Evolutionary conservation across 2,329 filamentous ascomycete genomes (phyloP), one percentile per base, ranked within the genome.

Genomic region (Alternaria gansuensis): DNA sequence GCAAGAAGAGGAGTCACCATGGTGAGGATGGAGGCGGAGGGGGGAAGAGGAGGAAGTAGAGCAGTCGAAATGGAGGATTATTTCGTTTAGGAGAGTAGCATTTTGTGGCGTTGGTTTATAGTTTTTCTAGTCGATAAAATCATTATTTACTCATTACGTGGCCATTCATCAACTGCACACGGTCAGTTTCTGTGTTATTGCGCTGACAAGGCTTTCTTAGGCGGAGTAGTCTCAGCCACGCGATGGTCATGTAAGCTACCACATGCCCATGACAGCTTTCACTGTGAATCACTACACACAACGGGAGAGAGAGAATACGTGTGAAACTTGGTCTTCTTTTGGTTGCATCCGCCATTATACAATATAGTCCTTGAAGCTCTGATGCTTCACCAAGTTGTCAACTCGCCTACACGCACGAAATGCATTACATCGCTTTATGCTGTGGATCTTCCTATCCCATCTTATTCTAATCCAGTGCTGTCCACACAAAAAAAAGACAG

Each of bases 1-100:
- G 95, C 9, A 91, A 90, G 82, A 92, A 91, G 82, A 82, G 89
- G 67, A 87, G 85, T 77, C 82, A 72, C 44, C 81, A 79, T 28
- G 63, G 64, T 26, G 54, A 54, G 17, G 82, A 79, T 79, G 81
- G 60, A 1, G 67, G 54, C 4, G 81, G 81, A 28, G 67, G 71
- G 4, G 63, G 66, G 4, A 76, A 75, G 63, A 67, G 71, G 61
- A 68, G 69, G 58, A 75, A 64, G 57, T 73, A 61, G 26, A 43
- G 14, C 6, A 17, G 21, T 39, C 13, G 10, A 8, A 11, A 14
- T 1, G 14, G 11, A 24, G 21, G 37, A 21, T 14, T 14, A 17
- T 24, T 11, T 29, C n/a, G 37, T 54, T 37, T 41, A 5, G 36
- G n/a, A 5, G 5, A 28, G 13, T 58, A 49, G 45, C 24, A 37